Conservation (phyloP, 495 filamentous ascomycete genomes). For the Mycothermus thermophilus region DNA sequence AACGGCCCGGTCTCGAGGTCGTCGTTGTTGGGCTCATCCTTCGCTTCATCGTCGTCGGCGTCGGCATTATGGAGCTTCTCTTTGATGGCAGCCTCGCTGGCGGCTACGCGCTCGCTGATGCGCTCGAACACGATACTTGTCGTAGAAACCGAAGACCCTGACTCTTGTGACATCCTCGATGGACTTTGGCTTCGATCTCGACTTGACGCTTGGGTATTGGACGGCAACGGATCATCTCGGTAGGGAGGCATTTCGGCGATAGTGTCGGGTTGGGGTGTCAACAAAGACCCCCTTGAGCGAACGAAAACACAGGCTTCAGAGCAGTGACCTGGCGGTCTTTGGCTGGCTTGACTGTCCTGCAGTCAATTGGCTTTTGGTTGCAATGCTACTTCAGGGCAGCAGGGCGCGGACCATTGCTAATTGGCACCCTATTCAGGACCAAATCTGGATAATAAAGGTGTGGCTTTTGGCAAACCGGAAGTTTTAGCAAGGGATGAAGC, state of each 20-base stretch:
- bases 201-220: slow-evolving; percentile 1
- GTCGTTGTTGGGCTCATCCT: slow-evolving; percentile 24
- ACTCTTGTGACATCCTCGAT: slow-evolving; percentile 37
- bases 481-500: no score
- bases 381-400: slow-evolving; percentile 1
- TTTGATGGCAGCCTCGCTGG: slow-evolving; percentile 18
- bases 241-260: slow-evolving; percentile 3
- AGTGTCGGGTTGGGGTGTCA: background rate
- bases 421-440: slow-evolving; percentile 9
- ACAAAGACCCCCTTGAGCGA: slow-evolving; percentile 4
- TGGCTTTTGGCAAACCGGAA: no score
- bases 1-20: slow-evolving; percentile 34
- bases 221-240: slow-evolving; percentile 1
- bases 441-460: no score
- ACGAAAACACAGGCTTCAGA: no score
- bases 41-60: slow-evolving; percentile 37
- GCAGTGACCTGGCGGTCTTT: no score
- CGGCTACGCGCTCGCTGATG: slow-evolving; percentile 37
- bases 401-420: slow-evolving; percentile 6
- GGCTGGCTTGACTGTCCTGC: no score
- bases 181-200: slow-evolving; percentile 4
- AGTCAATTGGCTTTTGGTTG: slow-evolving; percentile 1
- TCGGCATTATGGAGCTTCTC: slow-evolving; percentile 15
- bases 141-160: slow-evolving; percentile 56
- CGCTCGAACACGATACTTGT: slow-evolving; percentile 68